Percentiles rank a stretch among this genome's conserved stretches.
phyloP scores from a whole-genome alignment of 768 basidiomycete species.

The Pholiota conissans region DNA sequence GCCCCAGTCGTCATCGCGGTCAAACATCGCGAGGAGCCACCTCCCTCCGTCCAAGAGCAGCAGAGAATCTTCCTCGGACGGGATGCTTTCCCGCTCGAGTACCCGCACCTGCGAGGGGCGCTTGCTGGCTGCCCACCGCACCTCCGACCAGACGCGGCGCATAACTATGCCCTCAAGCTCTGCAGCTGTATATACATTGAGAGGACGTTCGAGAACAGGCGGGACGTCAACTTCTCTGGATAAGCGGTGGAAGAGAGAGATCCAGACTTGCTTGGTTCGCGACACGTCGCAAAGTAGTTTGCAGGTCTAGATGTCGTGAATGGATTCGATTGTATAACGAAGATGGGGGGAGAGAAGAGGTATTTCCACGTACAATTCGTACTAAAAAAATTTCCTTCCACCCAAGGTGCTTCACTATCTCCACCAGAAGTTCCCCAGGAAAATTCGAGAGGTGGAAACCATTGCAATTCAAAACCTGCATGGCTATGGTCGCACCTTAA shows the following conservation, averaged over 20 bases:
- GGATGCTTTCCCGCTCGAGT: too few relatives aligned
- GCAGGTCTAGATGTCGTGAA: too few relatives aligned
- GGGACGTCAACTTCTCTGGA: neutral
- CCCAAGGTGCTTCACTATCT: neutral
- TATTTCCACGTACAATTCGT: neutral
- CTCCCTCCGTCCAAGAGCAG: too few relatives aligned
- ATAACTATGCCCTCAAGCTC: neutral
- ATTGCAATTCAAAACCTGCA: too few relatives aligned
- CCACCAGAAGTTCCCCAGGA: neutral
- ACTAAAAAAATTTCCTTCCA: neutral
- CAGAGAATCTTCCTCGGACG: neutral
- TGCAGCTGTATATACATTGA: neutral
- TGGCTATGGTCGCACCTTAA: too few relatives aligned
- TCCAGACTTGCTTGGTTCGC: neutral
- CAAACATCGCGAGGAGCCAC: too few relatives aligned
- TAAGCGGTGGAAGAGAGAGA: neutral
- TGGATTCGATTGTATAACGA: too few relatives aligned
- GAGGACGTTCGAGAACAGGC: neutral
- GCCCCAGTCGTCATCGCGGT: too few relatives aligned
- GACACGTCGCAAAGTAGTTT: neutral
- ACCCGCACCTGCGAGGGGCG: too few relatives aligned
- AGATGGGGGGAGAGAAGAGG: too few relatives aligned
- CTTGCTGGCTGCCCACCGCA: neutral
- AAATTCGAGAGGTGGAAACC: too few relatives aligned
- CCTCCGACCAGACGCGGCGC: neutral